Evolutionary conservation across 2,329 filamentous ascomycete genomes (phyloP).

Genomic region (Didymellaceae sp.): DNA sequence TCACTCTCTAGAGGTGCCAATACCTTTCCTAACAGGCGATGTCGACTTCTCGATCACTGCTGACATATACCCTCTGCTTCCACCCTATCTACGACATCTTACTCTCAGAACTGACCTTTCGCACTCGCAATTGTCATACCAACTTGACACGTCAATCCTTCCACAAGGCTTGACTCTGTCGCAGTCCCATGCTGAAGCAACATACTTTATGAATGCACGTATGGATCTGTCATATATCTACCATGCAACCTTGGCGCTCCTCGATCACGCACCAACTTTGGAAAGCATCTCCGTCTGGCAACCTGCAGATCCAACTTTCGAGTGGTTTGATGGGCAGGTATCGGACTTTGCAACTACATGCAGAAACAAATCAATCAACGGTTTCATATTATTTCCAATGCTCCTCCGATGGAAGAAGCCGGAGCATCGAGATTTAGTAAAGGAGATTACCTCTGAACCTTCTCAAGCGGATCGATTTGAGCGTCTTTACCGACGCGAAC

Average conservation of each 20-base stretch:
- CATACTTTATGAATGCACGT: slow-evolving; percentile 23
- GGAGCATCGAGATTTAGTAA: slow-evolving; percentile 33
- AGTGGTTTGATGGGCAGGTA: slow-evolving; percentile 33
- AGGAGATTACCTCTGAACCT: slow-evolving; percentile 28
- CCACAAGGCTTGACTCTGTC: slow-evolving; percentile 20
- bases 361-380: slow-evolving; percentile 31
- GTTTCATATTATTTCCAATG: slow-evolving; percentile 31
- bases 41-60: slow-evolving; percentile 28
- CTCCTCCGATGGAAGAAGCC: slow-evolving; percentile 29
- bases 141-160: slow-evolving; percentile 28
- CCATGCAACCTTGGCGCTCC: slow-evolving; percentile 25
- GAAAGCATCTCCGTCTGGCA: slow-evolving; percentile 36
- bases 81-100: slow-evolving; percentile 32
- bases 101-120: slow-evolving; percentile 36
- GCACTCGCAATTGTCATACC: slow-evolving; percentile 29
- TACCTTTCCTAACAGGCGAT: slow-evolving; percentile 37
- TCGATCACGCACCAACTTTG: slow-evolving; percentile 26
- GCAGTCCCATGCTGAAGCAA: slow-evolving; percentile 24
- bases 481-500: slow-evolving; percentile 26
- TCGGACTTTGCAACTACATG: slow-evolving; percentile 33
- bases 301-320: slow-evolving; percentile 31
- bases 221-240: slow-evolving; percentile 39
- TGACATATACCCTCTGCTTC: slow-evolving; percentile 29
- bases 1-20: slow-evolving; percentile 33
- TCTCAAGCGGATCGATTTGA: slow-evolving; percentile 1